Base-by-base conservation (phyloP, 805 yeast species). In the Kazachstania africana region DNA sequence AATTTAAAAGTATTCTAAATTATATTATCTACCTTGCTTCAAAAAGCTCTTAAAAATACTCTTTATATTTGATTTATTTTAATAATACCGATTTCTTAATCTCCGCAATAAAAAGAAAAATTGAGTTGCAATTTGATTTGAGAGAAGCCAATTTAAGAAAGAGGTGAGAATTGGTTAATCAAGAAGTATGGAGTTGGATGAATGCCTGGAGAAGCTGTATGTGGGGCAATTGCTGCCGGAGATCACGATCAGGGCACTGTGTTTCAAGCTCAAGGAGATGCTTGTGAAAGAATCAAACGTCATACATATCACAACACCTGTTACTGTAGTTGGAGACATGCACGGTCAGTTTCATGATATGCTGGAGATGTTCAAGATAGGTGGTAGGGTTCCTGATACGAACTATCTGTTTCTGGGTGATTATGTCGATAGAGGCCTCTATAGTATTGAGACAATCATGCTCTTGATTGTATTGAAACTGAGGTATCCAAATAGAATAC, bases 281-380 rank as follows among this genome's bases (percentile, higher is more conserved):
- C 65, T 91, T 30, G 65, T 87, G 13, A 60, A 66, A 24, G 94
- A 83, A 43, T 78, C 94, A 37, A 91, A 91, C 50, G 93, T 91
- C 23, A 83, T 88, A 30, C 79, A 83, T 27, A 64, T 91, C 6
- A 63, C 65, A 22, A 72, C 93, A 2, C 98, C 98, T 1, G 83
- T 91, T 8, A 84, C 97, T 0, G 83, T 91, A 6, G 96, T 91
- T 4, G 98, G 98, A 2, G 98, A 91, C 51, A 88, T 91, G 28
- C 98, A 91, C 48, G 98, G 97, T 6, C 98, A 91, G 57, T 91
- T 82, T 50, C 93, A 87, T 53, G 98, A 91, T 53, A 62, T 91
- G 33, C 57, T 91, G 19, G 98, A 91, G 54, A 84, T 91, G 21
- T 91, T 91, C 59, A 74, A 78, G 37, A 91, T 88, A 24, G 97